Evolutionary conservation across 176 grass and related monocot genomes (phyloP), one percentile per base, ranked within the genome.

Genomic region (Eragrostis curvula): DNA sequence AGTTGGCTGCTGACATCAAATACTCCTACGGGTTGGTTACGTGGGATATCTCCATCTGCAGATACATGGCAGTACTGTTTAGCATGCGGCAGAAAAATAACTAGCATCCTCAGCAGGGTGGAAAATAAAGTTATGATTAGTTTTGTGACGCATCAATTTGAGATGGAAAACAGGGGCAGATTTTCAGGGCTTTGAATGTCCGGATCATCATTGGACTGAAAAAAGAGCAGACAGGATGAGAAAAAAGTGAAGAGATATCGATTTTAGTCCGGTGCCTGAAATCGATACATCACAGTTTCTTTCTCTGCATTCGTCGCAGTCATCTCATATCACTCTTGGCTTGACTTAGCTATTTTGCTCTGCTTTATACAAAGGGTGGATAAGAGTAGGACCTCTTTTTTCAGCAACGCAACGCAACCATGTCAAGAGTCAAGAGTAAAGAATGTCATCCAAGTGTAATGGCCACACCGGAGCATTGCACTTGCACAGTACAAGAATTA

Each of bases 331-430:
- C 81, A 7, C 36, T 52, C 23, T 60, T 65, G 27, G 32, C 75
- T 47, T 32, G 29, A 62, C n/a, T 27, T 57, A 66, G 67, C 48
- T 21, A 36, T 36, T 6, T 64, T 49, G 27, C 7, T 65, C 44
- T 39, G 52, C 66, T 85, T 68, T 79, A 36, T 80, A 4, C 29
- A 79, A 84, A 88, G 86, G 30, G 7, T 15, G n/a, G 86, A 80
- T 74, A 73, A 75, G 70, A 51, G 59, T 17, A 15, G 14, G 60
- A 66, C 9, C 65, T 62, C 25, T 79, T 9, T 28, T 0, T 10
- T 14, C 50, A 52, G 17, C 50, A 36, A 36, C 32, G 17, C 50
- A 36, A 36, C 32, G 32, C 32, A 36, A 36, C 32, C 47, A 66
- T 27, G 66, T 73, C 58, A 82, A 43, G 80, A 13, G 56, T 63